Base-by-base conservation (phyloP, 805 yeast genomes). In the Cyberlindnera bimundalis region DNA sequence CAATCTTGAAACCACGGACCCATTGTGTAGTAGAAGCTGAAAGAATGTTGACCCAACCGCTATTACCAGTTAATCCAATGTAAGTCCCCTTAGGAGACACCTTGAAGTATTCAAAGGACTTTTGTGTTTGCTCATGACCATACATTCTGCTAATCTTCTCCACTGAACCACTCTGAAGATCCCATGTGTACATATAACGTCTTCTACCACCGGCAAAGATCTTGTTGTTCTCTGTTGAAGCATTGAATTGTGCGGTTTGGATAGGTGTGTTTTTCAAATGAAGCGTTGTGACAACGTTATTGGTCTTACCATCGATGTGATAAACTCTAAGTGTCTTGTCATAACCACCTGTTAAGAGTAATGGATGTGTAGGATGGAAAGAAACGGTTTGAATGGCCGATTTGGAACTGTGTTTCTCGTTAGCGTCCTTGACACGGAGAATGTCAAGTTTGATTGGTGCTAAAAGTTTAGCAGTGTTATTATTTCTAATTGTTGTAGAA, bases 151-250 rank as follows among this genome's bases (percentile, higher is more conserved):
- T 78, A 29, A 93, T 79, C 64, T 90, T 93, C 50, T 89, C 96
- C 32, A 89, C 78, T 15, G 68, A 71, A 11, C 91, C 89, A 2
- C 74, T 66, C 13, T 78, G 77, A 37, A 93, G 69, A 61, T 89
- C 90, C 96, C 98, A 90, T 35, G 88, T 81, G 65, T 84, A 87
- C 87, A 93, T 81, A 59, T 82, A 90, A 43, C 86, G 74, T 67
- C 99, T 78, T 66, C 97, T 79, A 45, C 98, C 99, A 46, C 84
- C 96, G 2, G 95, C 85, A 58, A 78, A 82, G 9, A 91, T 79
- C 46, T 68, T 66, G 51, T 71, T 67, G 56, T 68, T 73, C 47
- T 51, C 43, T 12, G 70, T 65, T 35, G 69, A 77, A 39, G 64
- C 67, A 42, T 78, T 75, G 62, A 87, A 88, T 46, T 68, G 64